phyloP scores from a whole-genome alignment of 108 stramenopile genomes.

The Discostella stelligeroides region DNA sequence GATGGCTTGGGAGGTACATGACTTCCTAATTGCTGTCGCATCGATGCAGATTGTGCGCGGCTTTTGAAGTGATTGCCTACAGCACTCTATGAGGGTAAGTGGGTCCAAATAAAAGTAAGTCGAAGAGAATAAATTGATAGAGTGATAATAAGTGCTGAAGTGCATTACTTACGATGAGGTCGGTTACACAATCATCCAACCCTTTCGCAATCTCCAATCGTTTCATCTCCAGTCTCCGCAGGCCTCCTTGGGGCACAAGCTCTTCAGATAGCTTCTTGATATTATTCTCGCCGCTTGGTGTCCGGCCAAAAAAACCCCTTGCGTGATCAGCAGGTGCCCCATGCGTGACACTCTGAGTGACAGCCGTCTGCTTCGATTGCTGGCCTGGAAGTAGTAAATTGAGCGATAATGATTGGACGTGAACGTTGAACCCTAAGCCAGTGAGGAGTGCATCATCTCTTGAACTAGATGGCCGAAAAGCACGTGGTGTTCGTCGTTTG shows the following conservation, averaged over 20 bases:
- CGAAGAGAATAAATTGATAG: background rate
- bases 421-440: slow-evolving; percentile 87
- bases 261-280: slow-evolving; percentile 22
- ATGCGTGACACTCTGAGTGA: slow-evolving; percentile 73
- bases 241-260: slow-evolving; percentile 60
- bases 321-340: slow-evolving; percentile 92
- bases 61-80: slow-evolving; percentile 63
- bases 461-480: slow-evolving; percentile 74
- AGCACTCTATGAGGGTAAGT: slow-evolving; percentile 29
- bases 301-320: slow-evolving; percentile 69
- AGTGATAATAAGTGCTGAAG: background rate
- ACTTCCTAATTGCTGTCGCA: slow-evolving; percentile 48
- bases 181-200: slow-evolving; percentile 51
- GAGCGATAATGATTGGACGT: slow-evolving; percentile 64
- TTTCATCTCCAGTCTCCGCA: slow-evolving; percentile 75
- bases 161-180: slow-evolving; percentile 36
- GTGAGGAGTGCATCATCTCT: slow-evolving; percentile 55
- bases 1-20: slow-evolving; percentile 43
- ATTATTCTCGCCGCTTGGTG: slow-evolving; percentile 46
- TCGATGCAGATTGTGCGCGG: slow-evolving; percentile 31
- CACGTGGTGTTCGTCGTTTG: slow-evolving; percentile 62
- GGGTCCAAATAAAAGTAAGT: slow-evolving; percentile 1
- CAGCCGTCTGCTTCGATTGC: slow-evolving; percentile 19
- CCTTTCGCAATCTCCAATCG: slow-evolving; percentile 54
- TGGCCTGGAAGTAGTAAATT: slow-evolving; percentile 54